Evolutionary conservation across 805 yeast genomes (phyloP), one percentile per base, ranked within the genome.

Genomic region (Komagataella populi): DNA sequence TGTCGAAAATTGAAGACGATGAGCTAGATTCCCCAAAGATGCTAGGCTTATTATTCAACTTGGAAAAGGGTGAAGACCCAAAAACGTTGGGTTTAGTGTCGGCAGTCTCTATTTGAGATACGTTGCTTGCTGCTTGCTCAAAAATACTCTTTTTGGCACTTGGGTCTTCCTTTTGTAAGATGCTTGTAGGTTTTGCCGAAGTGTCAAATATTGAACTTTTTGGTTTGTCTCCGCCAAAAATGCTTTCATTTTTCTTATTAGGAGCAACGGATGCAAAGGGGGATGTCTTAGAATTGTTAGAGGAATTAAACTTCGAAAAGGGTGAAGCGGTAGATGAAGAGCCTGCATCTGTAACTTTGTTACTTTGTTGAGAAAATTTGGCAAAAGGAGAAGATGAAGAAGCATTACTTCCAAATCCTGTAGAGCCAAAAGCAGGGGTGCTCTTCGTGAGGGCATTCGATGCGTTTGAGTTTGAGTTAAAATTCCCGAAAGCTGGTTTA

Each of bases 361-460:
- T 48, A 6, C 57, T 59, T 48, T 48, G 49, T 23, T 49, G 50
- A 8, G 56, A 45, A 20, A 49, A 6, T 14, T 36, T 17, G 30
- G 23, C 54, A 20, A 20, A 44, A 17, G 39, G 18, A 24, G 50
- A 16, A 8, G 47, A 12, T 6, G 39, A 44, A 7, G 23, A n/a
- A 8, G 50, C 8, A 7, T 36, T 48, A 18, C 14, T 17, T 7
- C 60, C 63, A 55, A 61, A 59, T 6, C 56, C 52, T 44, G 59
- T 44, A 12, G 61, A 49, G 10, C 66, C 69, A 50, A 62, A 64
- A 1, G 61, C 49, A 8, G 67, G 53, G 20, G 45, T 39, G 43
- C 24, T 17, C 30, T 23, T 30, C 14, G 14, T 14, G 8, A 30
- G 10, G 4, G 39, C 14, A 10, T 30, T 14, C 14, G 39, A 30